Base-by-base conservation (phyloP, 805 yeast species). In the Nakazawaea pomicola region DNA sequence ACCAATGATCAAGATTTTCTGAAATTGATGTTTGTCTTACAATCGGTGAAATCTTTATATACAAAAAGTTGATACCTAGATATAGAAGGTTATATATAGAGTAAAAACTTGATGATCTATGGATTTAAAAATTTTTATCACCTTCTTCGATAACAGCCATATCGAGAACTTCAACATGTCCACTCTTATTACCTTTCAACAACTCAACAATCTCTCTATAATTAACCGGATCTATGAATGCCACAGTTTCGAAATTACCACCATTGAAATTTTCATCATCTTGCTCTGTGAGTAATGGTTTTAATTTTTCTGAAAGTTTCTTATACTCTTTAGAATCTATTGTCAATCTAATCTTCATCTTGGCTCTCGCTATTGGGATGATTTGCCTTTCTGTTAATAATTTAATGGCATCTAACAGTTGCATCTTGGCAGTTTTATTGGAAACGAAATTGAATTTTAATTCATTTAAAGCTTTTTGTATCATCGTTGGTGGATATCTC, bases 401-500 rank as follows among this genome's bases (percentile, higher is more conserved):
- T 55, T 78, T 84, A 49, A 93, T 90, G 3, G 95, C 96, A 42
- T 93, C 98, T 34, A 93, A 64, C 0, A 98, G 97, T 58, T 89
- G 96, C 10, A 74, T 70, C 61, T 93, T 93, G 21, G 95, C 85
- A 6, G 86, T 73, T 50, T 82, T 83, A 38, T 73, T 74, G 17
- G 90, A 72, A 15, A 78, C 78, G 49, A 86, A 73, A 57, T 88
- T 89, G 60, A 84, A 87, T 49, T 88, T 90, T 39, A 89, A 60
- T 51, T 83, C 86, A 31, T 72, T 70, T 41, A 93, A 65, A 0
- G 90, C 86, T 62, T 93, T 93, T 48, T 86, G 93, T 44, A 93
- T 84, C 83, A 93, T 90, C 1, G 95, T 77, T 9, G 96, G 93
- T 0, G 99, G 95, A 54, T 93, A 93, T 54, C 97, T 80, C 56